A percentile compares a stretch with the other conserved stretches of the same genome.
These are phyloP conservation scores for Penicillium salamii DNA, from an alignment of 495 filamentous ascomycete species.

Conservation along the genomic window DNA sequence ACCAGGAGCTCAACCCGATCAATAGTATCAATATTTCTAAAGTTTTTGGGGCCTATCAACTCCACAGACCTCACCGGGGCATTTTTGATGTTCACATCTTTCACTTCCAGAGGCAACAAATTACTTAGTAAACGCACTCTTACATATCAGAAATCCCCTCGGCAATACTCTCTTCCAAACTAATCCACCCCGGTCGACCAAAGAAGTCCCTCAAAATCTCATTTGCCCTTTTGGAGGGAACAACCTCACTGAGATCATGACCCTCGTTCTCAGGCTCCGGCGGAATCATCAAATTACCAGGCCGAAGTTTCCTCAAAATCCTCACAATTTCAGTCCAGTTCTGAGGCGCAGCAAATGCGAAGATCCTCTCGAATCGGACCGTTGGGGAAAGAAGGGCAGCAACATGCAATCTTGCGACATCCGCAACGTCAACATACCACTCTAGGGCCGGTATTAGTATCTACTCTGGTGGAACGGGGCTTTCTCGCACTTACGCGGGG, in stretches of 20 bases:
- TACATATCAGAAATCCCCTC: too few species aligned
- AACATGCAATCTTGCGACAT: conserved; percentile 46
- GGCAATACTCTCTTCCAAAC: conserved; percentile 9
- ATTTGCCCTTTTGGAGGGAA: background rate
- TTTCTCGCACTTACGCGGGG: background rate
- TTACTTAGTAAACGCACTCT: too few species aligned
- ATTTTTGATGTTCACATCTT: too few species aligned
- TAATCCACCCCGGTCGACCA: conserved; percentile 14
- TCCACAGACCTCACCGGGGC: too few species aligned
- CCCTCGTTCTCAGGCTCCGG: conserved; percentile 8
- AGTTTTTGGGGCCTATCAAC: too few species aligned
- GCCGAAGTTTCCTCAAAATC: conserved; percentile 16
- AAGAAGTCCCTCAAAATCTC: conserved; percentile 10
- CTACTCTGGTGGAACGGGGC: too few species aligned
- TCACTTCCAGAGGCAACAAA: too few species aligned
- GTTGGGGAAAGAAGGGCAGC: conserved; percentile 41
- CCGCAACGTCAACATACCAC: conserved; percentile 47
- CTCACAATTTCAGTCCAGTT: conserved; percentile 17
- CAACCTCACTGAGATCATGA: conserved; percentile 6
- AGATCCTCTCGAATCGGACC: conserved; percentile 44
- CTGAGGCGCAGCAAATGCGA: conserved; percentile 19
- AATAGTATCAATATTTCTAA: too few species aligned
- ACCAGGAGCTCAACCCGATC: too few species aligned
- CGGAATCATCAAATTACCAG: conserved; percentile 13
- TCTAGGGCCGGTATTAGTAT: too few species aligned